These are phyloP conservation scores for Starmerella potacharoeniae DNA, from an alignment of 805 yeast species.

Conservation along the genomic window DNA sequence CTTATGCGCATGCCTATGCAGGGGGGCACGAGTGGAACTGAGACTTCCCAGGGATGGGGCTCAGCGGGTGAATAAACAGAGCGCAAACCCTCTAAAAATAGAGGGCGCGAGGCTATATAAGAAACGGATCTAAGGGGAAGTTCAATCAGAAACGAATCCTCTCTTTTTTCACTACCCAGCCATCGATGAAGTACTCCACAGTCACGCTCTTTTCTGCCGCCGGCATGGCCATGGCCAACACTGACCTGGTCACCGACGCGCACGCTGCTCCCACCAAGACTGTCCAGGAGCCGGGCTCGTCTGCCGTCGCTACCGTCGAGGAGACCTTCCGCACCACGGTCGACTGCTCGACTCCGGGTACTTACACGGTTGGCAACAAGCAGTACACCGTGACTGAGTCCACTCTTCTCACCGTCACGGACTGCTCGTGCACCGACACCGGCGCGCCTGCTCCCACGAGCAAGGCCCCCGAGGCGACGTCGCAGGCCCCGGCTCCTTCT, in stretches of 20 bases:
- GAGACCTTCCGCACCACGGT: slow-evolving; percentile 16
- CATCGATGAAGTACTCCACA: background rate
- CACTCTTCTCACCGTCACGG: slow-evolving; percentile 49
- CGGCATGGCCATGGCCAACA: background rate
- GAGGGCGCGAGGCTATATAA: background rate
- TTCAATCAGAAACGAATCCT: background rate
- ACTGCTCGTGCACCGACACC: slow-evolving; percentile 53
- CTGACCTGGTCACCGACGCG: background rate
- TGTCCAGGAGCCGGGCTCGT: background rate
- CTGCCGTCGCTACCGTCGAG: slow-evolving; percentile 3
- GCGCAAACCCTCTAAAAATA: background rate
- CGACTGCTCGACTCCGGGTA: slow-evolving; percentile 20
- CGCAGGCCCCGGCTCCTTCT: slow-evolving; percentile 1
- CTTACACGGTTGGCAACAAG: slow-evolving; percentile 14
- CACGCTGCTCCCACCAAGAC: background rate
- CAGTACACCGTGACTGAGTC: slow-evolving; percentile 31
- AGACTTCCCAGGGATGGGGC: background rate
- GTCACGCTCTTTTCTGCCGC: background rate
- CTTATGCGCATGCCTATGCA: background rate
- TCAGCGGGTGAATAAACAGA: background rate
- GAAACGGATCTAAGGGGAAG: background rate
- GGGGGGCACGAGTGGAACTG: background rate
- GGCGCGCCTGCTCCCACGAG: slow-evolving; percentile 42
- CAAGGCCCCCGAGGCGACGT: slow-evolving; percentile 30
- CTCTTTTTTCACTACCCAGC: background rate